Evolutionary conservation across 768 basidiomycete genomes (phyloP).

Genomic region (Amanita pallidorosea): DNA sequence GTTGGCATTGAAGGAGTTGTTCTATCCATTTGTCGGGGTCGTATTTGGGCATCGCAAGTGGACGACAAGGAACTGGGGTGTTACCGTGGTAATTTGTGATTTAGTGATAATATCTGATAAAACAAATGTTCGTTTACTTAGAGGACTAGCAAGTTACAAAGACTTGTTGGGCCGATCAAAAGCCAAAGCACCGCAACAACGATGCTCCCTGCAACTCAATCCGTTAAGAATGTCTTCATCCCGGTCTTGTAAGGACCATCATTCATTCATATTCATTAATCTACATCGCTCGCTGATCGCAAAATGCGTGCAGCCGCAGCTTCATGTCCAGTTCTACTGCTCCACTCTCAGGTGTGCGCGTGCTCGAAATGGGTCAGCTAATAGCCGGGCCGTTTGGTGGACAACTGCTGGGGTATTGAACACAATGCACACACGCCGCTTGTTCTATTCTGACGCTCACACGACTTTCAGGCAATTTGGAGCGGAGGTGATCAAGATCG

Average conservation of each 20-base stretch:
- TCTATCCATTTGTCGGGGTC: constrained; percentile 76
- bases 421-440: neutral
- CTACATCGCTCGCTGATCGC: neutral
- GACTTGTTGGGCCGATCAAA: no score
- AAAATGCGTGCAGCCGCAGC: neutral
- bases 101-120: no score
- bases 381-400: constrained; percentile 69
- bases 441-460: neutral
- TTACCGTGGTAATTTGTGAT: neutral
- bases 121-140: no score
- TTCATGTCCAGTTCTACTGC: constrained; percentile 18
- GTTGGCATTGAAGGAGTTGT: constrained; percentile 77
- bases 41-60: constrained; percentile 5
- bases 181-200: no score
- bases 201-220: no score
- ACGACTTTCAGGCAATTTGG: constrained; percentile 48
- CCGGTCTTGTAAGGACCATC: neutral
- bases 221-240: neutral
- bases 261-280: no score
- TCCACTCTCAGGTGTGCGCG: constrained; percentile 53
- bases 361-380: constrained; percentile 60
- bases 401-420: constrained; percentile 52
- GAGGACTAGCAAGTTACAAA: no score
- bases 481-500: constrained; percentile 65
- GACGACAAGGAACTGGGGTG: neutral